Base-by-base conservation (phyloP, 495 filamentous ascomycete species). In the Lophiotrema nucula region DNA sequence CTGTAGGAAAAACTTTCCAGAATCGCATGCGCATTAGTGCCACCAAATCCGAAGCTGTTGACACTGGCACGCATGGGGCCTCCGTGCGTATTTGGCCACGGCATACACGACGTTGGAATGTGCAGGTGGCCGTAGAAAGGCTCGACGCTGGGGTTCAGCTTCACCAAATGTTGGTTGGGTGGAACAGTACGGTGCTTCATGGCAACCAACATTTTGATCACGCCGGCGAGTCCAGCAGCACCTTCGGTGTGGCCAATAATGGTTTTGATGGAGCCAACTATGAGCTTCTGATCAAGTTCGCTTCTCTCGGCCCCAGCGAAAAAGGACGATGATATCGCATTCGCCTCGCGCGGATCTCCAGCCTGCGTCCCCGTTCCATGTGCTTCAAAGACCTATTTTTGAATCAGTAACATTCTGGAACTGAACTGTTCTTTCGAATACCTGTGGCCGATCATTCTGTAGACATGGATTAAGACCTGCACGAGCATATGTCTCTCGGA, bases 131-230 rank as follows among this genome's bases (percentile, higher is more conserved):
- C n/a, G 31, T 35, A 35, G 31, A 35, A 35, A 8, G 31, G 31
- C 31, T 35, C 31, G 8, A 35, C 31, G 8, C n/a, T 35, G 8
- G 31, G 31, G n/a, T 35, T 35, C n/a, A 35, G 8, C 31, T 35
- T n/a, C n/a, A 8, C n/a, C 8, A 35, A 35, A 8, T 8, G 31
- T 8, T 8, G 31, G n/a, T 35, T 35, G 8, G 31, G 31, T 35
- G 31, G 31, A 8, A 35, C 31, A n/a, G n/a, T 35, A 35, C 31
- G 31, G 31, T 35, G n/a, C n/a, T n/a, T n/a, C 31, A 35, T 8
- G 31, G 31, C 31, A n/a, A 35, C 8, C n/a, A n/a, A 35, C 4
- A 67, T 56, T 31, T 75, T 76, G 41, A 74, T 72, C 3, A 76
- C 45, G 15, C 71, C 67, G 8, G 72, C 72, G 12, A 76, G 54